Conservation (phyloP, 2,329 filamentous ascomycete species). For the Paecilomyces sp. region DNA sequence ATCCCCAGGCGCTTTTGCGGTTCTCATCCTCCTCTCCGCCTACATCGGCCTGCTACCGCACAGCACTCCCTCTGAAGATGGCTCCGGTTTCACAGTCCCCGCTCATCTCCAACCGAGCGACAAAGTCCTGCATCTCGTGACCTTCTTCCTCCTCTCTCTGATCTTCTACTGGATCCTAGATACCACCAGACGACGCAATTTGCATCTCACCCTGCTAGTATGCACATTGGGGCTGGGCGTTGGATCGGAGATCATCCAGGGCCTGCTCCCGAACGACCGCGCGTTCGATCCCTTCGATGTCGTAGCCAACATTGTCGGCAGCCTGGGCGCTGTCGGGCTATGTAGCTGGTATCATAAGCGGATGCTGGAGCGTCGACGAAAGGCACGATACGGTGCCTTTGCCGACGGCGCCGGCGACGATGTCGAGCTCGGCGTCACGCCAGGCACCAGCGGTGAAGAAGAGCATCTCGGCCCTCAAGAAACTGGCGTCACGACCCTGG, state of each 20-base stretch:
- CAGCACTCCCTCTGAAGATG: constrained; percentile 12
- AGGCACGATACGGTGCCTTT: constrained; percentile 65
- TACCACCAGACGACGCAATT: constrained; percentile 73
- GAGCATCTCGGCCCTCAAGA: constrained; percentile 48
- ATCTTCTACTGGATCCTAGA: constrained; percentile 97
- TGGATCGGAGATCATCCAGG: constrained; percentile 52
- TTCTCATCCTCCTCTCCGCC: constrained; percentile 65
- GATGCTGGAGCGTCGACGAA: constrained; percentile 82
- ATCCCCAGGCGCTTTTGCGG: constrained; percentile 53
- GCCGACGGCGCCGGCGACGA: constrained; percentile 52
- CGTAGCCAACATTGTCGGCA: constrained; percentile 78
- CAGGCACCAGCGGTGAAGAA: constrained; percentile 35
- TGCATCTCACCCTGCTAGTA: constrained; percentile 74
- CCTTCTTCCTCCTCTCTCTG: constrained; percentile 80
- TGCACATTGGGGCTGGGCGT: constrained; percentile 59
- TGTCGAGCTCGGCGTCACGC: constrained; percentile 60
- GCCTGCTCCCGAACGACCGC: constrained; percentile 64
- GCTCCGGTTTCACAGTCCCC: constrained; percentile 24
- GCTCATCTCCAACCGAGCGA: constrained; percentile 63
- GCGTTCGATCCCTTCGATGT: constrained; percentile 77
- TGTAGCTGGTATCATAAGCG: constrained; percentile 91
- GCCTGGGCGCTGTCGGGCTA: constrained; percentile 60
- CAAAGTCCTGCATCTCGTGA: constrained; percentile 78
- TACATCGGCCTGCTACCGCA: constrained; percentile 68
- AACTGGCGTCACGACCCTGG: constrained; percentile 59